These are phyloP conservation scores for Volvox reticuliferus DNA, from an alignment of 139 green algal genomes.

Conservation along the genomic window DNA sequence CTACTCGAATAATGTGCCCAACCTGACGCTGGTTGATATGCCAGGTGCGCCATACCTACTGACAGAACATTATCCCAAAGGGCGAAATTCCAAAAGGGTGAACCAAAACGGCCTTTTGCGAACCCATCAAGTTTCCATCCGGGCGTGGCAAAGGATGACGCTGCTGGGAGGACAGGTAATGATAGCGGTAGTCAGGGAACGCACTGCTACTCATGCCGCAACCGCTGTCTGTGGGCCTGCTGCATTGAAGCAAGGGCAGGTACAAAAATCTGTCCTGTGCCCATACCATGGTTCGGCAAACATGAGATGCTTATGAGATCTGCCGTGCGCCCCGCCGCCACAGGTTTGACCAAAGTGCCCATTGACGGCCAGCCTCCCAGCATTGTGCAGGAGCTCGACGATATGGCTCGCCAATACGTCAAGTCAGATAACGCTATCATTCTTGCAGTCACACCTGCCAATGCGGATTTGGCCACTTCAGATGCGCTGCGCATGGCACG, in stretches of 20 bases:
- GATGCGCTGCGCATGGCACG: slow-evolving; percentile 96
- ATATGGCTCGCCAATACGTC: slow-evolving; percentile 95
- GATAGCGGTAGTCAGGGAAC: no score
- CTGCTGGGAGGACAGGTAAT: no score
- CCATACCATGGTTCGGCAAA: no score
- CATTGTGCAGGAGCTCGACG: slow-evolving; percentile 93
- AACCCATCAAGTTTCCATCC: no score
- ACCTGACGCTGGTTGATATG: slow-evolving; percentile 97
- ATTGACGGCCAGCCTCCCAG: slow-evolving; percentile 95
- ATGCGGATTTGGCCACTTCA: slow-evolving; percentile 94
- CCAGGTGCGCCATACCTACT: slow-evolving; percentile 68
- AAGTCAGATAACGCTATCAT: slow-evolving; percentile 93
- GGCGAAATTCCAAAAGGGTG: no score
- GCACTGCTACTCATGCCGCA: no score
- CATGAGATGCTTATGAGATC: neutral
- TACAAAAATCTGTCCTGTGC: no score
- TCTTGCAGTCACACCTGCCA: slow-evolving; percentile 96
- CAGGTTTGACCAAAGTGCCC: slow-evolving; percentile 96
- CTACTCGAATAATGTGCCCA: slow-evolving; percentile 90
- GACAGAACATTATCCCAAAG: no score
- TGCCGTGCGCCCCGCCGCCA: neutral
- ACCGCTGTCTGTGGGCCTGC: no score
- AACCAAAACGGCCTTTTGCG: no score
- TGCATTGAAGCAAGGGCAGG: no score
- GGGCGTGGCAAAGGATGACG: no score